Percentiles rank a stretch among this genome's conserved stretches.
phyloP scores from a whole-genome alignment of 371 early-diverging fungal species.

The Chytridium lagenaria region DNA sequence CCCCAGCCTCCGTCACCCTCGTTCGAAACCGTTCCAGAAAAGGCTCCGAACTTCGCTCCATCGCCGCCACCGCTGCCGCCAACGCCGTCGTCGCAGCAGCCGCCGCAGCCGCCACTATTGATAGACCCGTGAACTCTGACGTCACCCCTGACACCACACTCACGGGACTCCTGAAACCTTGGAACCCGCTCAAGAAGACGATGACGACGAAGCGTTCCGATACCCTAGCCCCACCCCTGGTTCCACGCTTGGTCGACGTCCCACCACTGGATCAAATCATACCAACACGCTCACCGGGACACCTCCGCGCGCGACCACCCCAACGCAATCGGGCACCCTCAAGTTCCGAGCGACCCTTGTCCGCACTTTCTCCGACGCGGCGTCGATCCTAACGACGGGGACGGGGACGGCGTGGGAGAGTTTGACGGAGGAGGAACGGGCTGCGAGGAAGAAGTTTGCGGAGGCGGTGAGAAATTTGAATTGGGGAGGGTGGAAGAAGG shows the following conservation, averaged over 20 bases:
- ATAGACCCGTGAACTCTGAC: too few relatives aligned
- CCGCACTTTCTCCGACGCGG: neutral
- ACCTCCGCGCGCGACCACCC: neutral
- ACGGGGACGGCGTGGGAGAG: neutral
- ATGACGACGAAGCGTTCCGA: neutral
- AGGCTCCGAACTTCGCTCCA: neutral
- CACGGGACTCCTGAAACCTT: neutral
- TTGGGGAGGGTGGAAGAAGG: conserved; percentile 10
- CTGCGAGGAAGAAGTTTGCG: conserved; percentile 2
- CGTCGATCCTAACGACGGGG: neutral
- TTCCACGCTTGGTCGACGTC: neutral
- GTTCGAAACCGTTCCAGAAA: conserved; percentile 4
- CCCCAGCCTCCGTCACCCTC: neutral
- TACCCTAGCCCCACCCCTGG: neutral
- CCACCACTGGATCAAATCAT: neutral
- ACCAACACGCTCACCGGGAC: too few relatives aligned
- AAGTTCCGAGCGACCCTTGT: neutral
- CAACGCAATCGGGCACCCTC: neutral
- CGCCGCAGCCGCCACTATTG: too few relatives aligned
- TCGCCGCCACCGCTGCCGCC: neutral
- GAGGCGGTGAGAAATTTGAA: conserved; percentile 8
- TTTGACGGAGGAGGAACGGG: conserved; percentile 5
- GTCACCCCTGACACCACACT: too few relatives aligned
- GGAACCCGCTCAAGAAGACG: neutral
- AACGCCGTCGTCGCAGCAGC: too few relatives aligned